Evolutionary conservation across 352 stramenopile genomes (phyloP), one percentile per base, ranked within the genome.

Genomic region (Elongisporangium prolatum): DNA sequence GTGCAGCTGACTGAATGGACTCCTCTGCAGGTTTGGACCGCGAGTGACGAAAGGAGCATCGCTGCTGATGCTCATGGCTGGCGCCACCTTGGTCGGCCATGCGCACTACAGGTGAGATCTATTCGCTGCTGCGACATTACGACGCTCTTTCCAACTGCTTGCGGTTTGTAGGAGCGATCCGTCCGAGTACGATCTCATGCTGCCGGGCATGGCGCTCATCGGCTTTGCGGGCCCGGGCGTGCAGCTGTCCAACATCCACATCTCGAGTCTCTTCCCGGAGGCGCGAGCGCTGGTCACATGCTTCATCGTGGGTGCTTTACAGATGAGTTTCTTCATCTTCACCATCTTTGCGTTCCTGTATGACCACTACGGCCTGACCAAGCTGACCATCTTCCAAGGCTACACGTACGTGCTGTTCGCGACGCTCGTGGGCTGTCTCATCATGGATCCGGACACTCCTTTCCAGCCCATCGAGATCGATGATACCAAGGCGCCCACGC

Each of bases 251-350:
- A 78, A 72, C 20, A 89, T 91, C 61, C 81, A 91, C 54, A 68
- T 91, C 48, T 88, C 81, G 21, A 91, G 89, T 53, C 53, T 91
- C 13, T 91, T 89, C 59, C 81, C 81, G 2, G 73, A 85, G 48
- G 70, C 75, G 13, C 87, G 80, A 28, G 78, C 81, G 21, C 68
- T 88, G 3, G 79, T 88, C 52, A 84, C 81, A 18, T 86, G 75
- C 60, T 78, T 87, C 53, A 88, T 91, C 37, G 82, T 88, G 17
- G 81, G 81, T 21, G 76, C 74, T 21, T 65, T 91, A 34, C 77
- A 88, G 57, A 57, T 91, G 50, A 89, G 77, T 22, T 91, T 91
- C 64, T 62, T 89, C 56, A 74, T 89, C 49, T 89, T 91, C 64
- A 79, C 80, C 54, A 56, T 89, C 37, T 86, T 91, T 51, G 66